Evolutionary conservation across 1,284 basidiomycete genomes (phyloP).

Genomic region (Rhodotorula sp.): DNA sequence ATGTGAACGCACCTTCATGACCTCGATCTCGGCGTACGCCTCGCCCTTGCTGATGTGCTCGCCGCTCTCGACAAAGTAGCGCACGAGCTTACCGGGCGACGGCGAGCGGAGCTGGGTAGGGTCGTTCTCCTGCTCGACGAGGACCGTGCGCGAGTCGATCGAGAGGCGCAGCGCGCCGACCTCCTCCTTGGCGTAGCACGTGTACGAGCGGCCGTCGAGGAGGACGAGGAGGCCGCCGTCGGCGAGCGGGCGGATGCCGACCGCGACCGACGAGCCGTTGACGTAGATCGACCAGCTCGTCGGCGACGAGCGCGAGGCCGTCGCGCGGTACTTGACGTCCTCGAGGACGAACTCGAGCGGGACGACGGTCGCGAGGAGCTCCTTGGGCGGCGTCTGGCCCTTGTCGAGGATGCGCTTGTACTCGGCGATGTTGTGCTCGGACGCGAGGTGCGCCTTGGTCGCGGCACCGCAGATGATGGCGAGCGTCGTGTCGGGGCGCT

Average conservation of each 20-base stretch:
- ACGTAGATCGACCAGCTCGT: slow-evolving; percentile 92
- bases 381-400: slow-evolving; percentile 93
- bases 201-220: slow-evolving; percentile 92
- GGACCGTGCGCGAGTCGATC: slow-evolving; percentile 94
- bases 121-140: slow-evolving; percentile 99
- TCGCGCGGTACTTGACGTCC: slow-evolving; percentile 92
- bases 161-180: slow-evolving; percentile 91
- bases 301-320: slow-evolving; percentile 84
- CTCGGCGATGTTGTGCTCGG: slow-evolving; percentile 84
- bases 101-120: slow-evolving; percentile 96
- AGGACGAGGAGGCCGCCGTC: slow-evolving; percentile 93
- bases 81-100: slow-evolving; percentile 93
- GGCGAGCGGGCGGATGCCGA: slow-evolving; percentile 84
- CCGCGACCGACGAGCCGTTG: slow-evolving; percentile 88
- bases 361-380: slow-evolving; percentile 95
- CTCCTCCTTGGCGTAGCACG: slow-evolving; percentile 98
- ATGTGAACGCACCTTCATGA: slow-evolving; percentile 69
- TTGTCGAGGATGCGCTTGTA: slow-evolving; percentile 97
- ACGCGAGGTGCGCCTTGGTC: slow-evolving; percentile 87
- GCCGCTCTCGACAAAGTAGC: slow-evolving; percentile 93
- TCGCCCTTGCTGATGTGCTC: slow-evolving; percentile 96
- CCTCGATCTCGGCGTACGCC: slow-evolving; percentile 98
- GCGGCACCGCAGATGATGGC: slow-evolving; percentile 98
- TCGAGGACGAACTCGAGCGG: slow-evolving; percentile 94
- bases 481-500: slow-evolving; percentile 86